Evolutionary conservation across 83 land plant genomes (phyloP), one percentile per base, ranked within the genome.

Genomic region (Picea engelmannii): DNA sequence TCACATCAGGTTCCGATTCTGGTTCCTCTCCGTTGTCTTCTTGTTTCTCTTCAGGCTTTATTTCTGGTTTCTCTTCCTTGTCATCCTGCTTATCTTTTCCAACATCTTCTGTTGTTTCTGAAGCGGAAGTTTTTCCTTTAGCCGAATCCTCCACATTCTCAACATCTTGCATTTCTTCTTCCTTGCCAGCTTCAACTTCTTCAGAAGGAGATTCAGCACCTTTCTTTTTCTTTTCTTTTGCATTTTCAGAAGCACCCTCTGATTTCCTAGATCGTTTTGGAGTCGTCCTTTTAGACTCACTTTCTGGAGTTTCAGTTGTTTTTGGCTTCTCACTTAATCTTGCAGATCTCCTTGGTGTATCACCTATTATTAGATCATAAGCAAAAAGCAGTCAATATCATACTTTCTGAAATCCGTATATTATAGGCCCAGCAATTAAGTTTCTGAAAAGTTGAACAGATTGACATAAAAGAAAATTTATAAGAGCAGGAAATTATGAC

Each of bases 281-380:
- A 44, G 77, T 58, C 13, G 60, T 74, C 75, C 18, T 88, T 62
- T 84, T 86, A 9, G 78, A 31, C 79, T 88, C 85, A 67, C 17
- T 62, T 71, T 86, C 86, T 5, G 91, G 88, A 42, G 83, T 66
- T 75, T 85, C 86, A 0, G 77, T 9, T 64, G 87, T 79, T 80
- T 82, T 89, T 35, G 78, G 61, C 78, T 79, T 91, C 35, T 84
- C 84, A 82, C 93, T 91, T 9, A 91, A 82, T 65, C 91, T 84
- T 75, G 84, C 42, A 81, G 93, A 91, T 35, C 93, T 82, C 78
- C 92, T 86, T n/a, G 92, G 88, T 5, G 92, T 88, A 52, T 90
- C 92, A 63, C 90, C 92, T 88, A 79, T 63, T 61, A 38, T 63
- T 44, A 74, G 7, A 21, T 20, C 23, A 73, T 42, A 3, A 8